Evolutionary conservation across 2,329 filamentous ascomycete species (phyloP).

Genomic region (Xylaria hypoxylon): DNA sequence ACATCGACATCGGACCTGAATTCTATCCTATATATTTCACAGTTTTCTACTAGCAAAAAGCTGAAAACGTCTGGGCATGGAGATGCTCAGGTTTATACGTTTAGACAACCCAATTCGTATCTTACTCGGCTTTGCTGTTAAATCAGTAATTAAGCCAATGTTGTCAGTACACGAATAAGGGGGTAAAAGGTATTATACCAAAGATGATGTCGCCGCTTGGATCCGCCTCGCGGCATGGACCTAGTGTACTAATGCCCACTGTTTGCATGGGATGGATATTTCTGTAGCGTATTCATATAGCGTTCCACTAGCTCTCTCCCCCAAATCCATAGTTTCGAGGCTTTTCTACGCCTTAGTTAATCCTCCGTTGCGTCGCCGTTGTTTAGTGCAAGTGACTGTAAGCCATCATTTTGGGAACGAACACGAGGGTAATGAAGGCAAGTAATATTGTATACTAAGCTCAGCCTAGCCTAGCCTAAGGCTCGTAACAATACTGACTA

Average conservation of each 20-base stretch:
- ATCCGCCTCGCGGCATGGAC: background rate
- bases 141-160: background rate
- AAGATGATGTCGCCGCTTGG: background rate
- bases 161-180: background rate
- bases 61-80: background rate
- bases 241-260: background rate
- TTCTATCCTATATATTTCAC: background rate
- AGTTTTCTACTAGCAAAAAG: background rate
- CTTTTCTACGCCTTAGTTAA: background rate
- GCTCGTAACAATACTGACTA: no score
- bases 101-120: background rate
- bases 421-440: no score
- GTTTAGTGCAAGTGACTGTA: background rate
- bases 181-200: background rate
- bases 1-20: conserved; percentile 4
- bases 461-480: no score
- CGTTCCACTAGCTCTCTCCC: conserved; percentile 2
- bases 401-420: background rate
- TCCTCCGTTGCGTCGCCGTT: background rate
- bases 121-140: background rate
- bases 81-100: conserved; percentile 1
- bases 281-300: conserved; percentile 3
- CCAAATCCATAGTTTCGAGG: conserved; percentile 6
- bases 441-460: no score
- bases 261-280: background rate